Conservation (phyloP, 2,329 filamentous ascomycete genomes). For the Ascochyta lentis region DNA sequence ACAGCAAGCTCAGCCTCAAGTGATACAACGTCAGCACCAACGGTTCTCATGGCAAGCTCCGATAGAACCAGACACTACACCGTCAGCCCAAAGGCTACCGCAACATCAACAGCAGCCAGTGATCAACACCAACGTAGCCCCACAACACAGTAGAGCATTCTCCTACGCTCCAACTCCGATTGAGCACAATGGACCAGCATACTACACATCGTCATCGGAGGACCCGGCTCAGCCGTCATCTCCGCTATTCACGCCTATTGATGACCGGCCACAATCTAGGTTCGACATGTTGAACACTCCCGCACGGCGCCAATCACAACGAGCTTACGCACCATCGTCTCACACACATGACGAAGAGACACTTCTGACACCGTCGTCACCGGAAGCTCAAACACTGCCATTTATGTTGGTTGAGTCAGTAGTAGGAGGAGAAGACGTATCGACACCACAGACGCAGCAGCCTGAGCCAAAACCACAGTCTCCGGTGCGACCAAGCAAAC, state of each 20-base stretch:
- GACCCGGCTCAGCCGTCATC: constrained; percentile 38
- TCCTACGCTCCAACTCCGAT: constrained; percentile 48
- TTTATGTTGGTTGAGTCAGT: constrained; percentile 37
- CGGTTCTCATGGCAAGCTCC: constrained; percentile 20
- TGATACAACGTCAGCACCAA: constrained; percentile 21
- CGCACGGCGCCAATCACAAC: constrained; percentile 30
- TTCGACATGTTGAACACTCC: constrained; percentile 29
- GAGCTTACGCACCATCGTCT: constrained; percentile 28
- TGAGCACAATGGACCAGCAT: constrained; percentile 37
- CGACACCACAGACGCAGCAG: constrained; percentile 21
- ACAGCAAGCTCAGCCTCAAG: constrained; percentile 24
- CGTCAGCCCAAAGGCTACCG: neutral
- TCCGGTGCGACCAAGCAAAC: constrained; percentile 28
- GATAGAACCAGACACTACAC: constrained; percentile 1
- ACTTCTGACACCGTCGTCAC: constrained; percentile 35
- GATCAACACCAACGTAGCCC: constrained; percentile 3
- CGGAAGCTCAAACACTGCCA: constrained; percentile 28
- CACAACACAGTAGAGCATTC: constrained; percentile 37
- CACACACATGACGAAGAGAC: constrained; percentile 35
- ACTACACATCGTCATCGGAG: constrained; percentile 34
- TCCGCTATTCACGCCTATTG: constrained; percentile 34
- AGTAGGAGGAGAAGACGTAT: constrained; percentile 1
- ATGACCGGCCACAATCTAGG: constrained; percentile 37
- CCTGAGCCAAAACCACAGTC: constrained; percentile 21
- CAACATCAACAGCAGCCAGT: constrained; percentile 11